phyloP scores from a whole-genome alignment of 352 stramenopile species.

The Phytophthora parvispora region DNA sequence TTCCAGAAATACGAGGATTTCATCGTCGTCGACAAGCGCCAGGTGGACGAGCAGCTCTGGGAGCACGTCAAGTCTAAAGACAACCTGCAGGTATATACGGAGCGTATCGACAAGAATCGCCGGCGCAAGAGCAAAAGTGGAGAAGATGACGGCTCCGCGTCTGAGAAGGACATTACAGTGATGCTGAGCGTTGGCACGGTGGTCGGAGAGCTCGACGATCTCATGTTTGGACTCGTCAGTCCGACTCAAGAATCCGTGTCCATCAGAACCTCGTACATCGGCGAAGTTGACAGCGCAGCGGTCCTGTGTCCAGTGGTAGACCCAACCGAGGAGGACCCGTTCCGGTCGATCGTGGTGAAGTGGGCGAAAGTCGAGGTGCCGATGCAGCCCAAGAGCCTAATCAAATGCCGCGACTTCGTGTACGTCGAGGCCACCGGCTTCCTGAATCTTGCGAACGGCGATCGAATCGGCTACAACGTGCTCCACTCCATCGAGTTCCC shows the following conservation, averaged over 20 bases:
- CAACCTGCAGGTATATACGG: constrained; percentile 3
- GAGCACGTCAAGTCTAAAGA: constrained; percentile 13
- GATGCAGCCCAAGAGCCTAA: neutral
- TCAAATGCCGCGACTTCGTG: neutral
- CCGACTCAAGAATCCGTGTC: neutral
- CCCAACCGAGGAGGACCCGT: neutral
- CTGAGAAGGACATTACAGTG: neutral
- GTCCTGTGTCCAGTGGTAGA: neutral
- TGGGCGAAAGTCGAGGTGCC: neutral
- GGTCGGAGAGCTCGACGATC: neutral
- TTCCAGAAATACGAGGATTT: neutral
- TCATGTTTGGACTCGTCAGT: neutral
- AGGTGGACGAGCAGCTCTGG: constrained; percentile 1
- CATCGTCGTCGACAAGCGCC: neutral
- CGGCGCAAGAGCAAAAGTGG: neutral
- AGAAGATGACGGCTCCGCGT: neutral
- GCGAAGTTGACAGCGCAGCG: neutral
- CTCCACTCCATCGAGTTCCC: neutral
- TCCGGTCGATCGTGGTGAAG: neutral
- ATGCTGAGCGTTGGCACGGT: constrained; percentile 3
- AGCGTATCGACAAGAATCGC: neutral
- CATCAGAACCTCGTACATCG: neutral
- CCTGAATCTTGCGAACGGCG: neutral
- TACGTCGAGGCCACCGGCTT: neutral
- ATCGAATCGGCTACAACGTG: neutral